A percentile compares a stretch with the other conserved stretches of the same genome.
phyloP scores from a whole-genome alignment of 371 early-diverging fungal genomes.

The Zopfochytrium polystomum region DNA sequence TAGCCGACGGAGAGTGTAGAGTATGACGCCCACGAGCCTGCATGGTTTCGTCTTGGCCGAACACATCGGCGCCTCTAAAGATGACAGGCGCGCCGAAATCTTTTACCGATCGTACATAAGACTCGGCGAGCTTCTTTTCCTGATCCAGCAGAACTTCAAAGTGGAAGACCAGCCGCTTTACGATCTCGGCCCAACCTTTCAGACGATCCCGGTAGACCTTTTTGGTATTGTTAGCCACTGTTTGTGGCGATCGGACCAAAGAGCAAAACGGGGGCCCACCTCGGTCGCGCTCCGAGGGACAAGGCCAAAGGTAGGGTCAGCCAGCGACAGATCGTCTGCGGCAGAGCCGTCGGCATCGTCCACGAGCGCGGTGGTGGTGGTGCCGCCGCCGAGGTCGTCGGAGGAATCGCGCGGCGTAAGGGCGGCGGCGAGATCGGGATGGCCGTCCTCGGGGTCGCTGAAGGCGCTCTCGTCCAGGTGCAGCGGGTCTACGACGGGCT shows the following conservation, averaged over 20 bases:
- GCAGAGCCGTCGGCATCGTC: no score
- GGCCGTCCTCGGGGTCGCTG: neutral
- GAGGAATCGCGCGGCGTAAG: no score
- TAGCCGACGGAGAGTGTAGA: no score
- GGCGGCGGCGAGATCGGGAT: no score
- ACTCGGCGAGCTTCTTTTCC: constrained; percentile 37
- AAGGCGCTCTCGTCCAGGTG: neutral
- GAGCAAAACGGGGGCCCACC: no score
- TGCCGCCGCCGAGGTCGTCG: no score
- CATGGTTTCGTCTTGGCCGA: constrained; percentile 32
- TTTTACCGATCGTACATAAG: constrained; percentile 22
- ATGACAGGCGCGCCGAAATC: constrained; percentile 28
- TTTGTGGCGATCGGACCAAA: no score
- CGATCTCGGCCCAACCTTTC: constrained; percentile 40
- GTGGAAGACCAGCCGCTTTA: constrained; percentile 33
- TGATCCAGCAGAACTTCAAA: constrained; percentile 37
- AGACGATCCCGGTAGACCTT: constrained; percentile 40
- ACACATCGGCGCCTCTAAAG: constrained; percentile 26
- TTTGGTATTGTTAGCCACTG: no score
- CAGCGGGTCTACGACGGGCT: neutral
- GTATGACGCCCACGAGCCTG: constrained; percentile 31
- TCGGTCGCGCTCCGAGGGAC: no score
- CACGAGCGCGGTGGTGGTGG: no score
- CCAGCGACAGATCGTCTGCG: no score
- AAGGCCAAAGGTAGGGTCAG: no score